Evolutionary conservation across 2,329 filamentous ascomycete species (phyloP).

Genomic region (Alternaria solani): DNA sequence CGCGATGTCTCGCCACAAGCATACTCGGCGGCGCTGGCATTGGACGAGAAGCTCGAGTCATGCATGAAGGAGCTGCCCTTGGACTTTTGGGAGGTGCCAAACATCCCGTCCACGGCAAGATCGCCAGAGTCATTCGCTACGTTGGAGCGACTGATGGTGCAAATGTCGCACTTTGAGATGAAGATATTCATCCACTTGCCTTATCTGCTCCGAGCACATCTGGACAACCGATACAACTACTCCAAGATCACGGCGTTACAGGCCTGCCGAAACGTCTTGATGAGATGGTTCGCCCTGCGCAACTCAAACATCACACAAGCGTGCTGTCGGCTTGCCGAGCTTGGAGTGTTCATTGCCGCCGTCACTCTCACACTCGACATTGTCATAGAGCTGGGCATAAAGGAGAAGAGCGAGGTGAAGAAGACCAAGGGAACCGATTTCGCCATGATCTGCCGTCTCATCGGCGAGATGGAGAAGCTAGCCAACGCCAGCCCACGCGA

Average conservation of each 20-base stretch:
- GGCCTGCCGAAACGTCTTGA: constrained; percentile 46
- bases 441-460: constrained; percentile 47
- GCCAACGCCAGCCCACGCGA: constrained; percentile 42
- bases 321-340: constrained; percentile 44
- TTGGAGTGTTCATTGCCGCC: constrained; percentile 47
- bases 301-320: constrained; percentile 47
- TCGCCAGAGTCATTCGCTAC: constrained; percentile 39
- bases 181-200: constrained; percentile 49
- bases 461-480: constrained; percentile 48
- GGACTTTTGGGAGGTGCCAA: constrained; percentile 50
- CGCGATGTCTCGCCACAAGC: constrained; percentile 40
- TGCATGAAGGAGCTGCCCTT: constrained; percentile 41
- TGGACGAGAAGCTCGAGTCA: constrained; percentile 45
- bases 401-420: constrained; percentile 45
- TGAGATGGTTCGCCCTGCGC: constrained; percentile 49
- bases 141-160: constrained; percentile 42
- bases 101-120: constrained; percentile 44
- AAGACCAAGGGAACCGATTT: constrained; percentile 47
- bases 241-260: constrained; percentile 47
- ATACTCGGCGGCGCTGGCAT: constrained; percentile 41
- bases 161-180: constrained; percentile 49
- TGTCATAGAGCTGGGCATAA: constrained; percentile 46
- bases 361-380: constrained; percentile 48
- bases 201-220: constrained; percentile 41
- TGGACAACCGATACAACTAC: constrained; percentile 46